A percentile compares a stretch with the other conserved stretches of the same genome.
phyloP scores from a whole-genome alignment of 192 early-diverging fungal genomes.

The Coemansia erecta region DNA sequence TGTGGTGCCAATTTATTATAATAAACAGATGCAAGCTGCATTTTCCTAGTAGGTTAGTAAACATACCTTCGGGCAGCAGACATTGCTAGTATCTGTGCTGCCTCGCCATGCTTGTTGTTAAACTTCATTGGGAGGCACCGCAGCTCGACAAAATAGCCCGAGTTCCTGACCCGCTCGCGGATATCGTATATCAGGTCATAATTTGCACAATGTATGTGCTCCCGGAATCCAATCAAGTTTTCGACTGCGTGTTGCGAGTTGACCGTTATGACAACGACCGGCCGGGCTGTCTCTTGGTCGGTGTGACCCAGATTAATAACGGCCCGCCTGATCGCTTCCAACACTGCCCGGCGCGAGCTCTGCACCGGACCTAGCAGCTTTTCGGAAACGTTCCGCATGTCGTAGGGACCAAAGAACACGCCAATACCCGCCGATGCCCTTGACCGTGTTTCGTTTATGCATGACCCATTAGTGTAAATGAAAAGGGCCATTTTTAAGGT shows the following conservation, averaged over 20 bases:
- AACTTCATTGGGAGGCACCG: neutral
- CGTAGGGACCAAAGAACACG: constrained; percentile 12
- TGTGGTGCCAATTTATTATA: too few relatives aligned
- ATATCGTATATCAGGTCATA: constrained; percentile 1
- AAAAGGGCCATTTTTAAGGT: constrained; percentile 10
- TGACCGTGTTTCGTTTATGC: constrained; percentile 59
- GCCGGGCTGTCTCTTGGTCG: neutral
- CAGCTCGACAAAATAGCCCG: constrained; percentile 4
- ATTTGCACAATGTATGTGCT: neutral
- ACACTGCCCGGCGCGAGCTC: constrained; percentile 10
- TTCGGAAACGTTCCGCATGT: constrained; percentile 10
- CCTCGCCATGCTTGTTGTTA: constrained; percentile 2
- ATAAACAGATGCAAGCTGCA: neutral
- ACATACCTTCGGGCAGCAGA: neutral
- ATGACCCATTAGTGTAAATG: constrained; percentile 74
- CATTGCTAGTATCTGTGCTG: constrained; percentile 2
- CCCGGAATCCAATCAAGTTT: constrained; percentile 1
- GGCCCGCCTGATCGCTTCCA: constrained; percentile 8
- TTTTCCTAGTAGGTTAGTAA: neutral
- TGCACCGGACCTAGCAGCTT: neutral
- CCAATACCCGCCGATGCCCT: constrained; percentile 12
- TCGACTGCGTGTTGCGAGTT: neutral
- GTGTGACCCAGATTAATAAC: neutral
- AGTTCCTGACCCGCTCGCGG: neutral
- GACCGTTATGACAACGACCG: neutral